Percentiles rank a stretch among this genome's conserved stretches.
Evolutionary conservation across 768 basidiomycete species (phyloP).

Genomic region (Amanita muscaria): DNA sequence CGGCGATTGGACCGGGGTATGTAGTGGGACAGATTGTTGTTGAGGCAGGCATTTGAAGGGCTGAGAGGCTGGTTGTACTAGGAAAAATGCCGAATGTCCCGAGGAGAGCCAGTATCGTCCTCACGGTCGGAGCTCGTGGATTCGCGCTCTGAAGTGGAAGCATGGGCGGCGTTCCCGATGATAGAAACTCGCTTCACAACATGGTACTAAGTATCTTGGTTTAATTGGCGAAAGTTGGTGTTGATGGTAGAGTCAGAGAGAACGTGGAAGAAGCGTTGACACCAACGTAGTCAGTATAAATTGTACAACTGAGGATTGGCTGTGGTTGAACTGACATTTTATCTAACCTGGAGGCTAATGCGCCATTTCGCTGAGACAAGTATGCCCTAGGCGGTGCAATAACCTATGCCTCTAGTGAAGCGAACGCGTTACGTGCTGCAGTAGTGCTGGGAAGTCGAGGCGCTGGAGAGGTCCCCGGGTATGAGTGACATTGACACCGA

Average conservation of each 20-base stretch:
- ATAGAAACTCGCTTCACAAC: no score
- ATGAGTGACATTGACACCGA: no score
- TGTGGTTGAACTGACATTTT: conserved; percentile 16
- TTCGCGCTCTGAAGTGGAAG: conserved; percentile 22
- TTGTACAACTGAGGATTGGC: not conserved
- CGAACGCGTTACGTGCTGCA: no score
- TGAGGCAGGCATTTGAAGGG: conserved; percentile 7
- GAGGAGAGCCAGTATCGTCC: conserved; percentile 18
- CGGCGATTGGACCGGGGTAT: conserved; percentile 57
- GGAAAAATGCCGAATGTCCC: conserved; percentile 14
- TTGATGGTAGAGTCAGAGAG: no score
- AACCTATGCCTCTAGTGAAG: no score
- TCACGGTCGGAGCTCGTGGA: conserved; percentile 17
- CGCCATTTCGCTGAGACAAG: conserved; percentile 38
- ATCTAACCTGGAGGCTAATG: conserved; percentile 31
- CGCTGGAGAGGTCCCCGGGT: no score
- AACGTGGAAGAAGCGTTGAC: conserved; percentile 3
- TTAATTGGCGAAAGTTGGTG: no score
- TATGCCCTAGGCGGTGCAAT: no score
- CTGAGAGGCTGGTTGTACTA: no score
- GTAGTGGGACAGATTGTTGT: conserved; percentile 13
- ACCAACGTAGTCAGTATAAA: not conserved
- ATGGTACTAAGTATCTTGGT: no score
- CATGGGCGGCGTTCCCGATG: conserved; percentile 21
- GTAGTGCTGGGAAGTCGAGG: no score